Conservation (phyloP, 1,139 yeast genomes). For the Saccharomyces hybrid region DNA sequence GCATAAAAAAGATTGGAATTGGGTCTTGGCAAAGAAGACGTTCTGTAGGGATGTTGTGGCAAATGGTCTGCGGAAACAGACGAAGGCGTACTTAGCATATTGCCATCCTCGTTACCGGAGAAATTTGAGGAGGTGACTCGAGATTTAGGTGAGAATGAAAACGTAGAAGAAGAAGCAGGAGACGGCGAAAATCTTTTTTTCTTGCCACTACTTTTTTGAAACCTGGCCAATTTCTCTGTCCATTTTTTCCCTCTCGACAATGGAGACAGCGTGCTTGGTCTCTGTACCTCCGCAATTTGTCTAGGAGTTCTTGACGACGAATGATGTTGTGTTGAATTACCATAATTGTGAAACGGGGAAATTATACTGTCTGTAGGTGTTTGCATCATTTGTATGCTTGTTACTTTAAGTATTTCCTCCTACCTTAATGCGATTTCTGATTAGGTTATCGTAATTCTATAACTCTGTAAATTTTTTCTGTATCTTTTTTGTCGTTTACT, state of each 20-base stretch:
- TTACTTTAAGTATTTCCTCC: neutral
- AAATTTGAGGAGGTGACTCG: neutral
- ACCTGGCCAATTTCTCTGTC: conserved; percentile 17
- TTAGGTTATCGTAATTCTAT: neutral
- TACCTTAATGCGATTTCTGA: neutral
- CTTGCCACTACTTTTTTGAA: conserved; percentile 12
- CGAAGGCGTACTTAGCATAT: conserved; percentile 3
- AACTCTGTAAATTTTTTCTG: neutral
- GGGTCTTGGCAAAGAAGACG: conserved; percentile 22
- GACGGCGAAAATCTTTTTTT: conserved; percentile 9
- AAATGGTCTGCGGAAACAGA: conserved; percentile 3
- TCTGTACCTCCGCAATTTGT: conserved; percentile 5
- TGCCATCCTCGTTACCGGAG: neutral
- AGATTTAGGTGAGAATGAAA: conserved; percentile 4
- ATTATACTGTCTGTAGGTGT: conserved; percentile 10
- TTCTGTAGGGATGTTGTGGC: conserved; percentile 12
- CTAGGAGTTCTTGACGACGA: conserved; percentile 1
- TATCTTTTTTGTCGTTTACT: neutral
- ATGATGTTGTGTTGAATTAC: conserved; percentile 4
- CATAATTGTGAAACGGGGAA: conserved; percentile 13
- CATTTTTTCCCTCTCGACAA: conserved; percentile 18
- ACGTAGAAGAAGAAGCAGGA: conserved; percentile 7
- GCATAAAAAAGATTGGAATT: conserved; percentile 6
- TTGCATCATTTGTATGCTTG: conserved; percentile 4
- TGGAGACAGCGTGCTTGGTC: conserved; percentile 12